A percentile compares a stretch with the other conserved stretches of the same genome.
These are phyloP conservation scores for Amanita inopinata DNA, from an alignment of 768 basidiomycete species.

Conservation along the genomic window DNA sequence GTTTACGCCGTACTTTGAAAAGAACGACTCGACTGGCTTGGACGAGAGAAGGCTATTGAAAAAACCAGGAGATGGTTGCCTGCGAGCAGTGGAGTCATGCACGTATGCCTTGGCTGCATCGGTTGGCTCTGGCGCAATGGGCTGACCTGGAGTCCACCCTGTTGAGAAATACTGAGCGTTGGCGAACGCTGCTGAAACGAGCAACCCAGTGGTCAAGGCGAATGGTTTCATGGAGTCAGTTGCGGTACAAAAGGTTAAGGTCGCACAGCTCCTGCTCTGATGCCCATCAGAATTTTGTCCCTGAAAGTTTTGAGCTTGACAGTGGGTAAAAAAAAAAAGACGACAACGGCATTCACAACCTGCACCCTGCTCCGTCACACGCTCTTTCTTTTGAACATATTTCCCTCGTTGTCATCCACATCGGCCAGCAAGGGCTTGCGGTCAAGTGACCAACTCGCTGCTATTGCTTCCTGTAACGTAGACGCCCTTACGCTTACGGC, in stretches of 20 bases:
- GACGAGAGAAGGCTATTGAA: constrained; percentile 33
- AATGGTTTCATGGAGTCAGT: constrained; percentile 48
- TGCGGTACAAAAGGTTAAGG: too few species aligned
- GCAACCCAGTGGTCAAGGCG: constrained; percentile 21
- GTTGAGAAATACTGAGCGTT: constrained; percentile 68
- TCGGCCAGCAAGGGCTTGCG: too few species aligned
- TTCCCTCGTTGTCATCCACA: too few species aligned
- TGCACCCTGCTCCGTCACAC: too few species aligned
- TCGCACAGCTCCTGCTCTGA: too few species aligned
- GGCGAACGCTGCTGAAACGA: constrained; percentile 19
- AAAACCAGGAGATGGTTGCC: constrained; percentile 13
- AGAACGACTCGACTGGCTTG: constrained; percentile 43
- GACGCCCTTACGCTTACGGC: too few species aligned
- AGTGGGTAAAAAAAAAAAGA: constrained; percentile 16
- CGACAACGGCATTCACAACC: too few species aligned
- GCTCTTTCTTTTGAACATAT: too few species aligned
- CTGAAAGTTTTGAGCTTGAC: too few species aligned
- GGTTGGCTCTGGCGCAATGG: constrained; percentile 22
- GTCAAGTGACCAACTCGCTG: too few species aligned
- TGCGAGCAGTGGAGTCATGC: constrained; percentile 11
- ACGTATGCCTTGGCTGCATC: constrained; percentile 15
- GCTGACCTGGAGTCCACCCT: constrained; percentile 77
- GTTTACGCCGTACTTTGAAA: constrained; percentile 59
- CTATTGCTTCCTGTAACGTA: too few species aligned
- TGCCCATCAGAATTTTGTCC: too few species aligned